Percentiles rank a stretch among this genome's conserved stretches.
These are phyloP conservation scores for Citrus medica DNA, from an alignment of 345 rosid species.

Conservation along the genomic window DNA sequence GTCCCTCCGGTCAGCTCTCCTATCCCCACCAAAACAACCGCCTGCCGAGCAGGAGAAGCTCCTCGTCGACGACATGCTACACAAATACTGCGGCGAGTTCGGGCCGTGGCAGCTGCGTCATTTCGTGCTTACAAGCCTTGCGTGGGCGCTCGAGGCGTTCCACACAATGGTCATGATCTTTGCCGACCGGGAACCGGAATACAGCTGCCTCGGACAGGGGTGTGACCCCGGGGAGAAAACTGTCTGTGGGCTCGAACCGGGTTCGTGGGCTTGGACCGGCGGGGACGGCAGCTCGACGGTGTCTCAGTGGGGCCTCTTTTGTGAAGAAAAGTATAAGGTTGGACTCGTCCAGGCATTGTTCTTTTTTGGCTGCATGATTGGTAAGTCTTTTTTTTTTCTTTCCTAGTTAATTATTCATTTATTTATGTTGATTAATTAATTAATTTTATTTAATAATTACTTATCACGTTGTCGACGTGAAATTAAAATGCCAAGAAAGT, in stretches of 20 bases:
- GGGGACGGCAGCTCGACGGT: slow-evolving; percentile 75
- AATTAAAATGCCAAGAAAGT: too few species aligned
- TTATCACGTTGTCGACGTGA: background rate
- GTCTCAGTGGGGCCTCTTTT: slow-evolving; percentile 78
- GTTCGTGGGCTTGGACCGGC: slow-evolving; percentile 72
- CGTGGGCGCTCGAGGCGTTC: slow-evolving; percentile 91
- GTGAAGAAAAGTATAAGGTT: slow-evolving; percentile 71
- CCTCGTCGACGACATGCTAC: slow-evolving; percentile 73
- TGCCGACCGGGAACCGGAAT: slow-evolving; percentile 72
- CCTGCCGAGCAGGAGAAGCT: slow-evolving; percentile 39
- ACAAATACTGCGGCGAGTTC: slow-evolving; percentile 78
- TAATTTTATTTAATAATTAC: background rate
- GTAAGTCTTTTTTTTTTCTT: slow-evolving; percentile 29
- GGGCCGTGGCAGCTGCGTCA: slow-evolving; percentile 87
- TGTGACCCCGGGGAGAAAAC: slow-evolving; percentile 36
- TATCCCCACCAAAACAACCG: slow-evolving; percentile 10
- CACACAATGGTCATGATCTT: slow-evolving; percentile 97
- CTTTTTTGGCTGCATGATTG: slow-evolving; percentile 91
- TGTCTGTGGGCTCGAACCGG: slow-evolving; percentile 48
- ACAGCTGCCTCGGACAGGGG: slow-evolving; percentile 40
- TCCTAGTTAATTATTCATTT: background rate
- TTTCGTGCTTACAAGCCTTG: slow-evolving; percentile 74
- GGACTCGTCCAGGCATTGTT: slow-evolving; percentile 88
- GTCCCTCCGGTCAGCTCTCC: slow-evolving; percentile 31
- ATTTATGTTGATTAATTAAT: background rate